These are phyloP conservation scores for Sugiyamaella japonica DNA, from an alignment of 1,139 yeast genomes.

Conservation along the genomic window DNA sequence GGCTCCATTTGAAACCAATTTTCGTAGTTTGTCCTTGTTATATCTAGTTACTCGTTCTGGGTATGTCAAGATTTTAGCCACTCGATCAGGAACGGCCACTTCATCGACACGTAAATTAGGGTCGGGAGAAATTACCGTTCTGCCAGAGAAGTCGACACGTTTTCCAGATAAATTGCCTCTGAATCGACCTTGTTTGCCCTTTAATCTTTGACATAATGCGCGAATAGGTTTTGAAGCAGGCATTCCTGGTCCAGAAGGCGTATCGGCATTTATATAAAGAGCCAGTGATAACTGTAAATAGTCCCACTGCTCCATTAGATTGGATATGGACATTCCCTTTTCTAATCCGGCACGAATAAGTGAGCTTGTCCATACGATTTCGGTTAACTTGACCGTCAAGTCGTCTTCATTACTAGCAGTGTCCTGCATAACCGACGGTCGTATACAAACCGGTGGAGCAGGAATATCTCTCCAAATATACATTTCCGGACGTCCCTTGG, in stretches of 20 bases:
- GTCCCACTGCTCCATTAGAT: slow-evolving; percentile 99
- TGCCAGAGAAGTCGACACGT: slow-evolving; percentile 96
- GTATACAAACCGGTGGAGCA: slow-evolving; percentile 97
- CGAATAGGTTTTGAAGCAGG: slow-evolving; percentile 77
- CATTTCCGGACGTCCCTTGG: slow-evolving; percentile 92
- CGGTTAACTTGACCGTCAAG: slow-evolving; percentile 91
- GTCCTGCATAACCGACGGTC: slow-evolving; percentile 97
- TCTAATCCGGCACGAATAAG: slow-evolving; percentile 92
- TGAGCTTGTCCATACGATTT: slow-evolving; percentile 94
- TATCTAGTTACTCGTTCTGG: slow-evolving; percentile 94
- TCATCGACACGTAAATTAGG: slow-evolving; percentile 93
- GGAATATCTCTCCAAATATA: slow-evolving; percentile 97
- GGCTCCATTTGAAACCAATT: slow-evolving; percentile 80
- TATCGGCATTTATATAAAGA: slow-evolving; percentile 95
- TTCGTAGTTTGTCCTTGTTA: slow-evolving; percentile 74
- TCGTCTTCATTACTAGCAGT: slow-evolving; percentile 96
- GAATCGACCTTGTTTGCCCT: slow-evolving; percentile 98
- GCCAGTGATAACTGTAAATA: slow-evolving; percentile 93
- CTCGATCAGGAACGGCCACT: slow-evolving; percentile 97
- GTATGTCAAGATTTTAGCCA: slow-evolving; percentile 91
- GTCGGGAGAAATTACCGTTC: slow-evolving; percentile 98
- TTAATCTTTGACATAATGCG: slow-evolving; percentile 94
- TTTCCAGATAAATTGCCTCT: slow-evolving; percentile 98
- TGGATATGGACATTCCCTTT: slow-evolving; percentile 88
- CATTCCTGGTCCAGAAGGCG: slow-evolving; percentile 51